Conservation (phyloP, 306 rosid genomes). For the Dalbergia cochinchinensis region DNA sequence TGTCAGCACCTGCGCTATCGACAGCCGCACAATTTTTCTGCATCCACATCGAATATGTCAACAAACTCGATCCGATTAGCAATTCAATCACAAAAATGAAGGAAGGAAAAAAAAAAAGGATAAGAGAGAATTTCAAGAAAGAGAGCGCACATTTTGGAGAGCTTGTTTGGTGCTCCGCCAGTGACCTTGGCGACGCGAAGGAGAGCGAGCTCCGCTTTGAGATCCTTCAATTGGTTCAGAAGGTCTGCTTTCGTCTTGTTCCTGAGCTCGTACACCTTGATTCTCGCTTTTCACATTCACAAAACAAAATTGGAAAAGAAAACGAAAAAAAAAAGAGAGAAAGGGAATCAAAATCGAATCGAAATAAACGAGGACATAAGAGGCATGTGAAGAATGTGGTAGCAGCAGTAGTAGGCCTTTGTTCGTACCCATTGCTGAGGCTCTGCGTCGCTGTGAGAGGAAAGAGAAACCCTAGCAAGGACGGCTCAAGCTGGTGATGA, state of each 20-base stretch:
- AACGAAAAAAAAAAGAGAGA: neutral
- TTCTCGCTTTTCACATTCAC: conserved; percentile 21
- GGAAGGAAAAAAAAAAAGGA: too few species aligned
- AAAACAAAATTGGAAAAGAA: neutral
- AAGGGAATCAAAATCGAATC: neutral
- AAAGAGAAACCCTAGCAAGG: neutral
- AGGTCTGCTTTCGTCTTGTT: conserved; percentile 46
- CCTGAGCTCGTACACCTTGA: conserved; percentile 43
- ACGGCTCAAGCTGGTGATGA: neutral
- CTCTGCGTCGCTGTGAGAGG: neutral
- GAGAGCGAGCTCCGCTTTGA: conserved; percentile 49
- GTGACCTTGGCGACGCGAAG: conserved; percentile 52
- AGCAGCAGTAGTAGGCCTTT: neutral
- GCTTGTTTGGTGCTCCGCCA: conserved; percentile 49
- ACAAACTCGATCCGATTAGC: neutral
- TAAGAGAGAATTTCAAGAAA: too few species aligned
- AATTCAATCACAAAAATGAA: too few species aligned
- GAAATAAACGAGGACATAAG: neutral
- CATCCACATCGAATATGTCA: conserved; percentile 13
- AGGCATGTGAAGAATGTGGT: neutral
- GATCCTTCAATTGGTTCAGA: conserved; percentile 49
- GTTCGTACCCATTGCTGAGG: neutral
- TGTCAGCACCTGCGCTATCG: conserved; percentile 69
- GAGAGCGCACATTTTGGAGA: conserved; percentile 43
- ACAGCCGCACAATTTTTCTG: conserved; percentile 77